Evolutionary conservation across 139 green algal species (phyloP).

Genomic region (Chlorella vulgaris): DNA sequence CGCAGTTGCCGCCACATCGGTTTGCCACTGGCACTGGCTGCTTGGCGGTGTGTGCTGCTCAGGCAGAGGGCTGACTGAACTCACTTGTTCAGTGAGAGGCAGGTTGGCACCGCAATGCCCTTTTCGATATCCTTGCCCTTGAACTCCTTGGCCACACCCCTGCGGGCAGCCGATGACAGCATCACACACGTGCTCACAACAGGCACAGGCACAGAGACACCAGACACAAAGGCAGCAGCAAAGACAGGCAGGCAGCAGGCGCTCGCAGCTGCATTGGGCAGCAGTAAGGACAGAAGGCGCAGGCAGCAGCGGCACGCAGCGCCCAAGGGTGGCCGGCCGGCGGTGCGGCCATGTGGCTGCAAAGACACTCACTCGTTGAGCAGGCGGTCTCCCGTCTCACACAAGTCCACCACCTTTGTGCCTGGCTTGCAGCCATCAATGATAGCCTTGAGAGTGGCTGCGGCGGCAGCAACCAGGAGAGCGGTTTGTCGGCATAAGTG

Average conservation of each 20-base stretch:
- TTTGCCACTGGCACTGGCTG: not conserved
- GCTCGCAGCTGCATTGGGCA: not conserved
- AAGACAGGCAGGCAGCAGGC: not conserved
- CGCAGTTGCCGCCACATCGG: too few relatives aligned
- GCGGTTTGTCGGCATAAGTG: too few relatives aligned
- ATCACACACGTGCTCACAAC: not conserved
- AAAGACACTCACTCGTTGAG: constrained; percentile 79
- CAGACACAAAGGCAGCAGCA: too few relatives aligned
- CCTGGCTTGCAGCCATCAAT: constrained; percentile 79
- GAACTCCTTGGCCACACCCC: constrained; percentile 85
- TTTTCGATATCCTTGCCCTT: constrained; percentile 97
- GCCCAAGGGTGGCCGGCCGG: not conserved
- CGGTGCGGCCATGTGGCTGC: not conserved
- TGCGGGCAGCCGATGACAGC: constrained; percentile 45
- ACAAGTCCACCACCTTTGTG: constrained; percentile 93
- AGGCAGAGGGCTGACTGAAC: too few relatives aligned
- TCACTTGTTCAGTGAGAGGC: constrained; percentile 91
- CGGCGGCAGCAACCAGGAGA: not conserved
- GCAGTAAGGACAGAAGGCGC: not conserved
- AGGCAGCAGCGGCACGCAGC: not conserved
- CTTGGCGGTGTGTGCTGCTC: not conserved
- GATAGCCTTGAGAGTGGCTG: constrained; percentile 86
- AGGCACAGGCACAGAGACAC: not conserved
- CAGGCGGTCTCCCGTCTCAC: constrained; percentile 77
- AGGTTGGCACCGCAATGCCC: constrained; percentile 96